Percentiles rank a stretch among this genome's conserved stretches.
These are phyloP conservation scores for Pistacia vera DNA, from an alignment of 345 rosid species.

Conservation along the genomic window DNA sequence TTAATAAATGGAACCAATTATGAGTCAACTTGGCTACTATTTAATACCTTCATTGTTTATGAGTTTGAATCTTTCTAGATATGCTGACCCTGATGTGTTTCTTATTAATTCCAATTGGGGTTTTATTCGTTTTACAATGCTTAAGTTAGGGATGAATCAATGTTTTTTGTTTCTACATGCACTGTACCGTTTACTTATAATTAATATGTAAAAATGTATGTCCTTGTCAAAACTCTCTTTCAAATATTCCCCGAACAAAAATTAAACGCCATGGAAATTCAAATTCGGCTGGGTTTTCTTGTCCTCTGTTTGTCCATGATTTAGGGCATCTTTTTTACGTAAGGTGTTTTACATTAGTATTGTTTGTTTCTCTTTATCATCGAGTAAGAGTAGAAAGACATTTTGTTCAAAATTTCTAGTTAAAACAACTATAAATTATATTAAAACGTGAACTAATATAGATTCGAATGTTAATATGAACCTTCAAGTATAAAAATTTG, in stretches of 20 bases:
- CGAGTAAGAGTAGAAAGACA: too few relatives aligned
- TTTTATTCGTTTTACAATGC: not conserved
- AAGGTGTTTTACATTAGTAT: too few relatives aligned
- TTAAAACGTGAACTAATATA: too few relatives aligned
- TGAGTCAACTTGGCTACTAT: slow-evolving; percentile 23
- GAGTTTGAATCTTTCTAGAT: slow-evolving; percentile 1
- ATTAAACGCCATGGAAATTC: not conserved
- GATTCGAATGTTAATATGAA: too few relatives aligned
- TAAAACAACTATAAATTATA: too few relatives aligned
- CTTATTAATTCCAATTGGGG: not conserved
- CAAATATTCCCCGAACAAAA: not conserved
- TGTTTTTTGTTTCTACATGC: not conserved
- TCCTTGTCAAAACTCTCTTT: not conserved
- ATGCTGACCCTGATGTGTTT: not conserved
- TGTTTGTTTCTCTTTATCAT: too few relatives aligned
- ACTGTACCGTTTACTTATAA: not conserved
- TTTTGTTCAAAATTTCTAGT: too few relatives aligned
- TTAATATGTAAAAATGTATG: not conserved
- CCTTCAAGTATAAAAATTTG: too few relatives aligned
- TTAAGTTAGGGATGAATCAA: not conserved
- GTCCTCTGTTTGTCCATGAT: not conserved
- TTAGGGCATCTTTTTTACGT: not conserved
- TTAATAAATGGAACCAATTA: not conserved
- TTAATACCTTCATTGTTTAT: slow-evolving; percentile 8
- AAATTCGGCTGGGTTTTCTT: not conserved